Percentiles rank a stretch among this genome's conserved stretches.
phyloP scores from a whole-genome alignment of 2,329 filamentous ascomycete species.

The Fusarium oligoseptatum region DNA sequence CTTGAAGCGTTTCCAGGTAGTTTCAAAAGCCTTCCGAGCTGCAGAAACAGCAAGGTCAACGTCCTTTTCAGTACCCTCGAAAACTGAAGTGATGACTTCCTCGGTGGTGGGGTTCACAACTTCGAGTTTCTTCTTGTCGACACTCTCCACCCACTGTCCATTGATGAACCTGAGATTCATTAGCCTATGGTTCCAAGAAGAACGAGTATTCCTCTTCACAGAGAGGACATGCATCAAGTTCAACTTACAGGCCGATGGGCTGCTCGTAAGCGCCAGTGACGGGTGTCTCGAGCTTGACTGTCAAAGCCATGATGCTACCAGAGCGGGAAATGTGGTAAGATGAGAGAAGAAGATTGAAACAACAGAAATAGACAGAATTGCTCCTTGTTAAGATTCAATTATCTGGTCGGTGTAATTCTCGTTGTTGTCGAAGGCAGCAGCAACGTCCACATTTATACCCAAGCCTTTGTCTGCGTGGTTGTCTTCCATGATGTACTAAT shows the following conservation, averaged over 20 bases:
- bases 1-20: conserved; percentile 75
- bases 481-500: not conserved
- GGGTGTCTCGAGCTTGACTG: conserved; percentile 76
- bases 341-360: not conserved
- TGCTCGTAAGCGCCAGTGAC: conserved; percentile 70
- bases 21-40: conserved; percentile 87
- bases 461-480: not conserved
- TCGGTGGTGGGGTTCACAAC: conserved; percentile 91
- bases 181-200: not conserved
- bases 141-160: conserved; percentile 85
- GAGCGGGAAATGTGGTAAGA: not conserved
- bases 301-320: conserved; percentile 49
- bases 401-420: not conserved
- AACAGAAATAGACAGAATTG: not conserved
- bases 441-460: not conserved
- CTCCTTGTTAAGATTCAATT: not conserved
- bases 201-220: not conserved
- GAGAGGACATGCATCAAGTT: not conserved
- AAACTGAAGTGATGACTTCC: conserved; percentile 84
- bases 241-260: conserved; percentile 69
- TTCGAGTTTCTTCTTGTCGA: conserved; percentile 91
- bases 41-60: conserved; percentile 84
- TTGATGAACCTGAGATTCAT: conserved; percentile 73
- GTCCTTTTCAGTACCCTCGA: conserved; percentile 91
- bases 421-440: not conserved